Conservation (phyloP, 2,329 filamentous ascomycete species). For the Fonsecaea nubica region DNA sequence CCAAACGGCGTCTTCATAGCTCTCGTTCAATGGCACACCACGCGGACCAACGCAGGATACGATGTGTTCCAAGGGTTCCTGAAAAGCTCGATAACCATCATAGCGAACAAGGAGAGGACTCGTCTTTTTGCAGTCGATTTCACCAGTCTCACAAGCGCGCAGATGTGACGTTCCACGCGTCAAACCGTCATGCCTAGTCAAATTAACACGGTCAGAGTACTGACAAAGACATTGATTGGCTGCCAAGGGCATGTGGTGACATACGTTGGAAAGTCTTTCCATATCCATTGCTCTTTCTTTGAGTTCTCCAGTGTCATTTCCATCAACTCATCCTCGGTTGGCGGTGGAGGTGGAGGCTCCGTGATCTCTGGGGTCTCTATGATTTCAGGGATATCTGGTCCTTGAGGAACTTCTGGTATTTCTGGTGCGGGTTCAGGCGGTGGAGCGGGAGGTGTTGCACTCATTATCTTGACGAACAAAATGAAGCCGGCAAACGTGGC, state of each 20-base stretch:
- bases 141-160: conserved; percentile 33
- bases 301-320: conserved; percentile 36
- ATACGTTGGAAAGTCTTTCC: conserved; percentile 41
- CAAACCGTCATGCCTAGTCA: conserved; percentile 38
- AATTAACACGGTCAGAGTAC: conserved; percentile 7
- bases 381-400: not conserved
- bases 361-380: not conserved
- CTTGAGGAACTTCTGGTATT: not conserved
- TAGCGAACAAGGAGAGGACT: conserved; percentile 39
- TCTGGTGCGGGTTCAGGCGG: conserved; percentile 17
- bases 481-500: conserved; percentile 32
- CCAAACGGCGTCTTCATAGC: conserved; percentile 66
- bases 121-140: conserved; percentile 38
- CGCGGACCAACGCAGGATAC: conserved; percentile 69
- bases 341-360: conserved; percentile 21
- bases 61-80: conserved; percentile 44
- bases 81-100: conserved; percentile 37
- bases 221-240: conserved; percentile 3
- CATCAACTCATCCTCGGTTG: conserved; percentile 36
- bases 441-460: conserved; percentile 28
- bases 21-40: conserved; percentile 58
- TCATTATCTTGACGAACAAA: conserved; percentile 36
- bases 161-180: conserved; percentile 38
- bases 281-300: conserved; percentile 39
- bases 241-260: conserved; percentile 12